Evolutionary conservation across 495 filamentous ascomycete genomes (phyloP), one percentile per base, ranked within the genome.

Genomic region (Talaromyces borbonicus): DNA sequence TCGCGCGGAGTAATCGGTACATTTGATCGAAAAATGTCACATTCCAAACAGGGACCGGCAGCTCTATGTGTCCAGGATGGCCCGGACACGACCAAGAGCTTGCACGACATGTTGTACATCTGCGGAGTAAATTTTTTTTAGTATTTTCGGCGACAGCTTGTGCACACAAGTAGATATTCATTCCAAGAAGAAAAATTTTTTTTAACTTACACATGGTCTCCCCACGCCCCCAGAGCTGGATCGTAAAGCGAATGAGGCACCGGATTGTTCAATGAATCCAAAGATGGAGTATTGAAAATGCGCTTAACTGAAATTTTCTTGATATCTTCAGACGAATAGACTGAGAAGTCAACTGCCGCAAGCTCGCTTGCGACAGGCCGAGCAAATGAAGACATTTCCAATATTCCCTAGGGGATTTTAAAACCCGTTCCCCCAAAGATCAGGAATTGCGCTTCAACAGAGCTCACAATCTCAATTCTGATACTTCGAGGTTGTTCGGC

Each of bases 61-160:
- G 79, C 52, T 95, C 87, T 60, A 99, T 93, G 60, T 97, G 92
- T 40, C 93, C 93, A 25, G 80, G 74, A 68, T 99, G 93, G 48
- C 93, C 93, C 8, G 92, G 88, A 61, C 92, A 99, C 43, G 77
- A 78, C 50, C 76, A 75, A 50, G 77, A 78, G 52, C 78, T 79
- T 53, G 89, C 72, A 51, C 87, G 82, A 60, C 90, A 96, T 65
- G 90, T 96, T 55, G 85, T 78, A 65, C 90, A 96, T 52, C 90
- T 96, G 57, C 22, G 48, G 30, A 11, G 33, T 51, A 50, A 55
- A n/a, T n/a, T n/a, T n/a, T n/a, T n/a, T n/a, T n/a, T n/a, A n/a
- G n/a, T n/a, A n/a, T n/a, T n/a, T n/a, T n/a, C n/a, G n/a, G n/a
- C n/a, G n/a, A n/a, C n/a, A n/a, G n/a, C n/a, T n/a, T n/a, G n/a